These are phyloP conservation scores for Corallochytrium limacisporum DNA, from an alignment of 78 protist genomes.

Conservation along the genomic window DNA sequence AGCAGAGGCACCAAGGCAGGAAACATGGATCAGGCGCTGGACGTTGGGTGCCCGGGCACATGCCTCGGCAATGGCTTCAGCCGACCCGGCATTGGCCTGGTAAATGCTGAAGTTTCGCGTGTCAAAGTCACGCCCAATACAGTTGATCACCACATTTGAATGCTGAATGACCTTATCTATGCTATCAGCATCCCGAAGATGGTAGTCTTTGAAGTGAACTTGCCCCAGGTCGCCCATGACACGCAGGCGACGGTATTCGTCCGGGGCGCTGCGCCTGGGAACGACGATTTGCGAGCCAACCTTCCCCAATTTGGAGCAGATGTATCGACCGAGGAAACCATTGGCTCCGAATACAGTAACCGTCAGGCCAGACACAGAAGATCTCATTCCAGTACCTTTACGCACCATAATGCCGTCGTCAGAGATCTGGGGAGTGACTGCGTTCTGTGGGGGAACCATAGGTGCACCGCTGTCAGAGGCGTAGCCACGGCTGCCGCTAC, in stretches of 20 bases:
- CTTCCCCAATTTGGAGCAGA: too few species aligned
- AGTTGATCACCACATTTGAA: slow-evolving; percentile 35
- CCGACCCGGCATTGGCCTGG: too few species aligned
- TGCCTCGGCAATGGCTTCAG: too few species aligned
- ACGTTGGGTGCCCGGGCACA: too few species aligned
- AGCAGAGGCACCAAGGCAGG: slow-evolving; percentile 8
- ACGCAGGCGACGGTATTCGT: slow-evolving; percentile 9
- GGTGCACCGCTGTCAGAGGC: too few species aligned
- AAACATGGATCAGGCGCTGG: slow-evolving; percentile 14
- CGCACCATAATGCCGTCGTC: too few species aligned
- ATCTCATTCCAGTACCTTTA: slow-evolving; percentile 33
- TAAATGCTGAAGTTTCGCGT: slow-evolving; percentile 1
- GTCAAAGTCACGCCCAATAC: slow-evolving; percentile 4
- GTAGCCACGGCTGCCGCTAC: too few species aligned
- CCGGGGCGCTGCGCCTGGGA: too few species aligned
- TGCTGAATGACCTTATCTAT: background rate
- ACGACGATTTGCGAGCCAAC: too few species aligned
- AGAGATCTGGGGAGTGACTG: too few species aligned
- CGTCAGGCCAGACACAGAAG: slow-evolving; percentile 19
- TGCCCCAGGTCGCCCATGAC: slow-evolving; percentile 43
- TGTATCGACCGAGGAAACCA: too few species aligned
- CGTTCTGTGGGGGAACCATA: too few species aligned
- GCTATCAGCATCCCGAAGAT: background rate
- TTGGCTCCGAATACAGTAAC: slow-evolving; percentile 44
- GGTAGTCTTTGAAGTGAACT: background rate